phyloP scores from a whole-genome alignment of 495 filamentous ascomycete species.

The Lentithecium fluviatile region DNA sequence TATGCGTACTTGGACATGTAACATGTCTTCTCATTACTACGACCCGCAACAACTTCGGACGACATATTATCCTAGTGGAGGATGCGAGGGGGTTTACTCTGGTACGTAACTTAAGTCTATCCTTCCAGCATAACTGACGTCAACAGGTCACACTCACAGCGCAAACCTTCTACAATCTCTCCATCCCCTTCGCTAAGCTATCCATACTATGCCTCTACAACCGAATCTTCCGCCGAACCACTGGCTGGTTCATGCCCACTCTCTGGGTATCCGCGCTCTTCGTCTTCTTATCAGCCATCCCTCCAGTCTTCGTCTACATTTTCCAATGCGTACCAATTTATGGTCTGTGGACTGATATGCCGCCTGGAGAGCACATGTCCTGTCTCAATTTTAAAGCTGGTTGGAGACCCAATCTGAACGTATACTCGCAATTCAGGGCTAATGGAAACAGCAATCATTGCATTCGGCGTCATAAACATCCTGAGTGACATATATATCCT shows the following conservation, averaged over 20 bases:
- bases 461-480: conserved; percentile 34
- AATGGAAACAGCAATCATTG: conserved; percentile 13
- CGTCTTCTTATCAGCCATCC: conserved; percentile 29
- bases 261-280: conserved; percentile 23
- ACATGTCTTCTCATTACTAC: conserved; percentile 7
- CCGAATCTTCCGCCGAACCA: conserved; percentile 10
- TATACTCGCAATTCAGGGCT: not conserved
- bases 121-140: not conserved
- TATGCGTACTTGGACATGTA: conserved; percentile 7
- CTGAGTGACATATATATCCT: conserved; percentile 38
- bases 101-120: not conserved
- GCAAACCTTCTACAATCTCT: conserved; percentile 24
- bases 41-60: conserved; percentile 2
- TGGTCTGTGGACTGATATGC: conserved; percentile 24
- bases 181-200: conserved; percentile 16
- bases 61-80: conserved; percentile 6
- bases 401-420: not conserved
- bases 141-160: conserved; percentile 1
- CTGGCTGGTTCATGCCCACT: conserved; percentile 21
- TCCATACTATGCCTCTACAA: conserved; percentile 14
- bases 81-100: conserved; percentile 6
- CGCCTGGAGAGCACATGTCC: not conserved
- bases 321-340: conserved; percentile 35
- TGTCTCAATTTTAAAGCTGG: conserved; percentile 26
- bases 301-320: conserved; percentile 32